Conservation (phyloP, 139 green algal genomes). For the Monoraphidium neglectum region DNA sequence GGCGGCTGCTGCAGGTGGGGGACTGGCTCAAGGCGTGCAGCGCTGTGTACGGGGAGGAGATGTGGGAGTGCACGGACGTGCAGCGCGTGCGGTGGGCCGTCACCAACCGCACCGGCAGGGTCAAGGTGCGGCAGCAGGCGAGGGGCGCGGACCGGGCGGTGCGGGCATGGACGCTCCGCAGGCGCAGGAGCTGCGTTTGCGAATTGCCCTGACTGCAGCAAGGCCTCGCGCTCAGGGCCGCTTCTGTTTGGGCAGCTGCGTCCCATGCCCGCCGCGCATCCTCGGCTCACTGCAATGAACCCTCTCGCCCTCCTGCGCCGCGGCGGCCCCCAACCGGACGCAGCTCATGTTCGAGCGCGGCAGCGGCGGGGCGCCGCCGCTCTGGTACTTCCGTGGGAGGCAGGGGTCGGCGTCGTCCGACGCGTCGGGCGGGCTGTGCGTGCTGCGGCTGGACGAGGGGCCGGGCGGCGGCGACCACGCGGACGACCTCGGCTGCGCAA, state of each 20-base stretch:
- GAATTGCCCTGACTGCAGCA: neutral
- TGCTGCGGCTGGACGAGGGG: no score
- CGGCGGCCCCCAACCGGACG: constrained; percentile 24
- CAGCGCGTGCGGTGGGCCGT: constrained; percentile 61
- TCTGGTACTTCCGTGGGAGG: constrained; percentile 51
- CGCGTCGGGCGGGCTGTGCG: no score
- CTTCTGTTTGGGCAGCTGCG: neutral
- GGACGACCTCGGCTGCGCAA: neutral
- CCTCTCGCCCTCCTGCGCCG: neutral
- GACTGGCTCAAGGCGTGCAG: constrained; percentile 56
- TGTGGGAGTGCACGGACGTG: constrained; percentile 51
- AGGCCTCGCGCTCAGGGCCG: neutral
- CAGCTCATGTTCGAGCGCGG: constrained; percentile 53
- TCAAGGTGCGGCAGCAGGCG: constrained; percentile 13
- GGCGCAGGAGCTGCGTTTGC: no score
- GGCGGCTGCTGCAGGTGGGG: no score
- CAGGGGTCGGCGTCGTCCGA: constrained; percentile 16
- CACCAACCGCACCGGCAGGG: constrained; percentile 53
- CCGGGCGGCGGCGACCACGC: neutral
- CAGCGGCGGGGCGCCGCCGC: neutral
- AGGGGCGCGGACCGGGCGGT: neutral
- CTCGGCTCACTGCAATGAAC: no score
- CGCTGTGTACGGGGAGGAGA: constrained; percentile 60
- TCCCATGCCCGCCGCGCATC: no score
- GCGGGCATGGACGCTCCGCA: neutral